Percentiles rank a stretch among this genome's conserved stretches.
These are phyloP conservation scores for Hanseniaspora occidentalis DNA, from an alignment of 805 yeast genomes.

Conservation along the genomic window DNA sequence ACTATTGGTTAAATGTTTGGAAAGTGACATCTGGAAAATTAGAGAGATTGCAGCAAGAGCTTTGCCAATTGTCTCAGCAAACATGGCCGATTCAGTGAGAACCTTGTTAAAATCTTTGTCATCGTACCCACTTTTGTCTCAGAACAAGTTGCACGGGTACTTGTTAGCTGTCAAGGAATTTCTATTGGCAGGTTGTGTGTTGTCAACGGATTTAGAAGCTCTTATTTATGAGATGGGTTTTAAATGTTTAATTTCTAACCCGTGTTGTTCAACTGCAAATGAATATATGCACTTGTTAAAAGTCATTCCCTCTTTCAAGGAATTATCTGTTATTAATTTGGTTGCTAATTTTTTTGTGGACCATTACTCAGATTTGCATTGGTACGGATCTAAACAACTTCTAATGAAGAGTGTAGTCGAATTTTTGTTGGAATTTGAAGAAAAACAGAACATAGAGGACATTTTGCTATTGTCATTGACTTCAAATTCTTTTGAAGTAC, in stretches of 20 bases:
- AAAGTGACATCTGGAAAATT: conserved; percentile 60
- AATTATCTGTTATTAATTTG: too few relatives aligned
- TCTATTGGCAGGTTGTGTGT: conserved; percentile 3
- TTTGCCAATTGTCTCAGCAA: conserved; percentile 36
- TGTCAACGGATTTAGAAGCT: not conserved
- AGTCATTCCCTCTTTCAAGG: too few relatives aligned
- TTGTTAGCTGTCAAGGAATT: conserved; percentile 36
- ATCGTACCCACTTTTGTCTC: conserved; percentile 13
- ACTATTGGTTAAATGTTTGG: conserved; percentile 35
- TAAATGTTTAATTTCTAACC: conserved; percentile 13
- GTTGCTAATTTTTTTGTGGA: conserved; percentile 26
- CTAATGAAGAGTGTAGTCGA: conserved; percentile 25
- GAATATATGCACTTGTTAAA: conserved; percentile 21
- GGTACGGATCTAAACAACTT: conserved; percentile 41
- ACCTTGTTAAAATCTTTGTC: conserved; percentile 15
- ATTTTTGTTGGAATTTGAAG: conserved; percentile 19
- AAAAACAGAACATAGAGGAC: conserved; percentile 14
- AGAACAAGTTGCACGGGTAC: conserved; percentile 48
- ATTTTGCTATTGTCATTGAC: conserved; percentile 25
- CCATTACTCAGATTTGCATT: conserved; percentile 15
- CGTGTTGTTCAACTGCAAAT: conserved; percentile 25
- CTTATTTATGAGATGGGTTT: not conserved
- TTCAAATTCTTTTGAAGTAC: conserved; percentile 35
- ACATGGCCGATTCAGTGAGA: conserved; percentile 20
- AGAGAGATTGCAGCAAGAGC: conserved; percentile 79